Evolutionary conservation across 176 grass and related monocot species (phyloP), one percentile per base, ranked within the genome.

Genomic region (Oropetium thomaeum): DNA sequence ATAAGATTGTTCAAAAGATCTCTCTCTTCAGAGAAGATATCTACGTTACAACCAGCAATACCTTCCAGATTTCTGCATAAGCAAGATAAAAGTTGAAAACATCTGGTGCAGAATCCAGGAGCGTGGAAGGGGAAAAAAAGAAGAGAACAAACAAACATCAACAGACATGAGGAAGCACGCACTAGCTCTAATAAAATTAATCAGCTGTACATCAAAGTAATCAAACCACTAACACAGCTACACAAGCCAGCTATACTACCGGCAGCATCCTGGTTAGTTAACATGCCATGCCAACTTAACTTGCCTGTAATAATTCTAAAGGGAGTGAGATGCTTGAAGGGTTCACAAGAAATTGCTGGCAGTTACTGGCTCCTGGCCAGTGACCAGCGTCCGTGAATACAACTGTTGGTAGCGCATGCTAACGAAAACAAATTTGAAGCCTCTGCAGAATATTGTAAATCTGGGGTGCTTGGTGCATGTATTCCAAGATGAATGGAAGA

Each of bases 1-100:
- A 87, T 85, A 73, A 97, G 75, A 81, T 93, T 79, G 55, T 91
- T 78, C 75, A 97, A 33, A 80, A 97, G 85, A 52, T 83, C 65
- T n/a, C 64, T 92, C 84, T 97, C 94, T 82, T 89, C 86, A 53
- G 75, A 75, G 77, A 93, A 89, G 63, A 87, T 59, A 62, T 74
- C 8, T 37, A 87, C 32, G 52, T 66, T 75, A 76, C 74, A 91
- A 71, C 47, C 62, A 71, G 76, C 65, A 78, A 93, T 70, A 83
- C 88, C 86, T 40, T 93, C 90, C 62, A 81, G 71, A 77, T 89
- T 91, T 89, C 90, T 92, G 83, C 80, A 85, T 42, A 65, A 40
- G 58, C 42, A 77, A 86, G 55, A 71, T 81, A 72, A 44, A 17
- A 37, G 37, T 51, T 59, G 57, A 84, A 78, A 29, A 58, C 28